A percentile compares a stretch with the other conserved stretches of the same genome.
Evolutionary conservation across 2,329 filamentous ascomycete species (phyloP).

Genomic region (Chrysoporthe cubensis): DNA sequence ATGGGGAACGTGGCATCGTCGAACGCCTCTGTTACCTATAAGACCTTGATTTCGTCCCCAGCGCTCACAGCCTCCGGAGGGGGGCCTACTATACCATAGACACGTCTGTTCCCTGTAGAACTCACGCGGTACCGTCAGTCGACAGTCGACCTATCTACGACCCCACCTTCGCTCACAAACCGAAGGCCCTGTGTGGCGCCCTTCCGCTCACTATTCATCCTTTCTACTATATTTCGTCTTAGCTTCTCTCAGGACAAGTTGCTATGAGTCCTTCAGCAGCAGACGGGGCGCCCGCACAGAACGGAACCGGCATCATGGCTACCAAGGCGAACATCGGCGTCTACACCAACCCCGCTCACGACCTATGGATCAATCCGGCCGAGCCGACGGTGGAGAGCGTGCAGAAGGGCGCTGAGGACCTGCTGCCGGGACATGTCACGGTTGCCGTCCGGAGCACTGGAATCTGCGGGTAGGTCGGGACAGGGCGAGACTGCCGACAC

Average conservation of each 20-base stretch:
- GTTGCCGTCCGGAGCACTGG: slow-evolving; percentile 91
- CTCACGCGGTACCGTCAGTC: neutral
- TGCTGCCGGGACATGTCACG: slow-evolving; percentile 84
- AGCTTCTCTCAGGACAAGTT: neutral
- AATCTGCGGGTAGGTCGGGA: slow-evolving; percentile 77
- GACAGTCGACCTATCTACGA: slow-evolving; percentile 25
- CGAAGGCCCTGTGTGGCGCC: slow-evolving; percentile 3
- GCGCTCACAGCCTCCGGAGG: neutral
- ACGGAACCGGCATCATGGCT: slow-evolving; percentile 40
- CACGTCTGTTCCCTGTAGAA: neutral
- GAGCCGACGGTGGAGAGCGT: slow-evolving; percentile 77
- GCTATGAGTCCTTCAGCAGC: slow-evolving; percentile 16
- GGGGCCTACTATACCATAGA: neutral
- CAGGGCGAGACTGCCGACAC: neutral
- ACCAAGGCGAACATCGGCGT: slow-evolving; percentile 91
- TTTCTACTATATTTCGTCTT: neutral
- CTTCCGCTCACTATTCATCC: neutral
- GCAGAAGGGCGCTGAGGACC: slow-evolving; percentile 63
- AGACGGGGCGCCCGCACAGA: slow-evolving; percentile 32
- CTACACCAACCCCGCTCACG: slow-evolving; percentile 91
- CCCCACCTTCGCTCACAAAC: slow-evolving; percentile 21
- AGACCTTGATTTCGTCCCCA: neutral
- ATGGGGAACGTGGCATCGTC: slow-evolving; percentile 8
- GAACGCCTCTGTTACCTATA: slow-evolving; percentile 1
- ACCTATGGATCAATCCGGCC: slow-evolving; percentile 85